A percentile compares a stretch with the other conserved stretches of the same genome.
Evolutionary conservation across 2,329 filamentous ascomycete genomes (phyloP).

Genomic region (Cephalotrichum gorgonifer): DNA sequence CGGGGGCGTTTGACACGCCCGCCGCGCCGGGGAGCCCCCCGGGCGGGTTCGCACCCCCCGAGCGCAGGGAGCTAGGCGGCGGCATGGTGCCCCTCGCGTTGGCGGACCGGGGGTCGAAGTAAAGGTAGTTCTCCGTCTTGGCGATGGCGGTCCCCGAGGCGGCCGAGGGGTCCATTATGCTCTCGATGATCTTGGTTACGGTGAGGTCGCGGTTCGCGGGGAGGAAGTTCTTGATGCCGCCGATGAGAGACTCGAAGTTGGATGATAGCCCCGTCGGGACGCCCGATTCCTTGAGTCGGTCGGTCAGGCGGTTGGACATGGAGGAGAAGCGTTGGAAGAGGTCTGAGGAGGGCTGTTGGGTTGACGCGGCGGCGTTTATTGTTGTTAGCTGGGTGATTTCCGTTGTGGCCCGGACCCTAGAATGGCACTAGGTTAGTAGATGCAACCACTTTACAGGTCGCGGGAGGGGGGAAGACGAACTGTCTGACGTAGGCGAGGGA

Average conservation of each 20-base stretch:
- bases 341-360: constrained; percentile 48
- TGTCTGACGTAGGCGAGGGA: constrained; percentile 80
- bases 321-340: constrained; percentile 90
- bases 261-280: constrained; percentile 58
- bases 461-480: constrained; percentile 33
- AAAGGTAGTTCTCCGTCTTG: constrained; percentile 93
- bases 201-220: constrained; percentile 92
- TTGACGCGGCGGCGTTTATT: constrained; percentile 62
- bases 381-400: constrained; percentile 98
- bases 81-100: constrained; percentile 90
- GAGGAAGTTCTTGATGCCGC: constrained; percentile 96
- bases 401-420: constrained; percentile 79
- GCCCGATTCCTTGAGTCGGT: constrained; percentile 82
- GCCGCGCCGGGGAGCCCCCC: constrained; percentile 37
- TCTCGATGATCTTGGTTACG: constrained; percentile 95
- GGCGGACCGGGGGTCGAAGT: constrained; percentile 90
- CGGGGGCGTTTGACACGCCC: constrained; percentile 27
- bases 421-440: constrained; percentile 5
- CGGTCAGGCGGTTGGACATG: constrained; percentile 83
- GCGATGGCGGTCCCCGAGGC: constrained; percentile 86
- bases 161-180: constrained; percentile 89
- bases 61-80: constrained; percentile 54
- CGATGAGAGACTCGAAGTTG: constrained; percentile 90
- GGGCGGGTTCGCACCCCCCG: constrained; percentile 30
- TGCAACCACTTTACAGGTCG: neutral